Percentiles rank a stretch among this genome's conserved stretches.
These are phyloP conservation scores for Salix brachista DNA, from an alignment of 345 rosid genomes.

Conservation along the genomic window DNA sequence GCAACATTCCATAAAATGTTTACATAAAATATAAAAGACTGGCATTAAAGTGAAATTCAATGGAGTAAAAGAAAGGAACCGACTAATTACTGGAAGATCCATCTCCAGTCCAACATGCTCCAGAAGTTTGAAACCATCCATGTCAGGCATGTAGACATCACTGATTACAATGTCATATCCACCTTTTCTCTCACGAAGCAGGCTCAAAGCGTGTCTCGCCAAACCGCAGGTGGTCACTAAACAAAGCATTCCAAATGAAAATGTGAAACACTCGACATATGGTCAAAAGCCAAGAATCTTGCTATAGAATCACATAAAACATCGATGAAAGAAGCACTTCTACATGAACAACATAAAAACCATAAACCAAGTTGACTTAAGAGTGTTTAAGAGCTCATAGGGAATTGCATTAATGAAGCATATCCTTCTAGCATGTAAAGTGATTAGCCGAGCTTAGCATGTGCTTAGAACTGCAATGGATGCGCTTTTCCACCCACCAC, in stretches of 20 bases:
- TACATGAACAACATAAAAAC: not conserved
- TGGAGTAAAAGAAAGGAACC: conserved; percentile 36
- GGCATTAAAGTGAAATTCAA: conserved; percentile 16
- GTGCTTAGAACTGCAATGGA: not conserved
- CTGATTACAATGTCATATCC: conserved; percentile 93
- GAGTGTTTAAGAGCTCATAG: no score
- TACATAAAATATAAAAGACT: not conserved
- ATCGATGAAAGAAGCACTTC: not conserved
- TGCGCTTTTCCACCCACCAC: not conserved
- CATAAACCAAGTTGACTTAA: not conserved
- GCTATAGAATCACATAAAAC: not conserved
- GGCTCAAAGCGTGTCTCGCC: conserved; percentile 77
- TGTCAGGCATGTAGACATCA: conserved; percentile 99
- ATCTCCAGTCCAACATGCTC: conserved; percentile 93
- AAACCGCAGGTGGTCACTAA: conserved; percentile 82
- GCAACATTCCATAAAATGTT: not conserved
- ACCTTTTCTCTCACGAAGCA: conserved; percentile 82
- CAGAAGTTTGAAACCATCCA: conserved; percentile 96
- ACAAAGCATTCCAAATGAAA: conserved; percentile 17
- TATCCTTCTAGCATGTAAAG: not conserved
- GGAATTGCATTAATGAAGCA: no score
- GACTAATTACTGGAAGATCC: conserved; percentile 96
- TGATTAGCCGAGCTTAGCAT: not conserved
- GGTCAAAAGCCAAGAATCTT: not conserved
- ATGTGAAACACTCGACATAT: conserved; percentile 5